Base-by-base conservation (phyloP, 208 protist genomes). In the Crithidia bombi region DNA sequence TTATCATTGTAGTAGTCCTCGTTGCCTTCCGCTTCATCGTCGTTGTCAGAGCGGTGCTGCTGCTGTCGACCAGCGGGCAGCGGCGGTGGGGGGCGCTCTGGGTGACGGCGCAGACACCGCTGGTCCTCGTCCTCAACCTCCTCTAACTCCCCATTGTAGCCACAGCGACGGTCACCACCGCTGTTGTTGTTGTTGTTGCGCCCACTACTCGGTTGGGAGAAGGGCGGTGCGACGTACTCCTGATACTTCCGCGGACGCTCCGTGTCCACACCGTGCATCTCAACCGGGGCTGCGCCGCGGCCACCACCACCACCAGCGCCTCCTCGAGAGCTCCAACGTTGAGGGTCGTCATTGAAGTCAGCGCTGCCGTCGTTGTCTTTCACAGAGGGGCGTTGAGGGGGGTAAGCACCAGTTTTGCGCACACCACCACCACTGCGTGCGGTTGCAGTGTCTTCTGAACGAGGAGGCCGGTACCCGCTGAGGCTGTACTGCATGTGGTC, bases 401-500 rank as follows among this genome's bases (percentile, higher is more conserved):
- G 23, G 11, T 30, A 23, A 5, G 55, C 19, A 23, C 4, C 32
- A 17, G 12, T 9, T 23, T 32, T 52, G 15, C 25, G 47, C 9
- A 3, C 50, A 5, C 28, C 28, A 55, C 4, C 50, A 3, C 14
- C 28, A 6, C 50, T 28, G 50, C 28, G 46, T 7, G 28, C 30
- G 50, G 15, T 2, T 43, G 52, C 33, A 28, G 32, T 9, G 28
- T 49, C 41, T 0, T 64, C 41, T 5, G 57, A 51, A 7, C 2
- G 57, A 1, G 59, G 32, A 1, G 59, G 44, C 32, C 59, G 59
- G 44, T 65, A 65, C 44, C 63, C 47, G 19, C 41, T 59, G 21
- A 76, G 63, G 63, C n/a, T 69, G 62, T 76, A 76, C 63, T 49
- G 17, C 25, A 65, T 57, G 46, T 59, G 66, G 21, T 64, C 55